Evolutionary conservation across 1,139 yeast species (phyloP), one percentile per base, ranked within the genome.

Genomic region (Eremothecium gossypii): DNA sequence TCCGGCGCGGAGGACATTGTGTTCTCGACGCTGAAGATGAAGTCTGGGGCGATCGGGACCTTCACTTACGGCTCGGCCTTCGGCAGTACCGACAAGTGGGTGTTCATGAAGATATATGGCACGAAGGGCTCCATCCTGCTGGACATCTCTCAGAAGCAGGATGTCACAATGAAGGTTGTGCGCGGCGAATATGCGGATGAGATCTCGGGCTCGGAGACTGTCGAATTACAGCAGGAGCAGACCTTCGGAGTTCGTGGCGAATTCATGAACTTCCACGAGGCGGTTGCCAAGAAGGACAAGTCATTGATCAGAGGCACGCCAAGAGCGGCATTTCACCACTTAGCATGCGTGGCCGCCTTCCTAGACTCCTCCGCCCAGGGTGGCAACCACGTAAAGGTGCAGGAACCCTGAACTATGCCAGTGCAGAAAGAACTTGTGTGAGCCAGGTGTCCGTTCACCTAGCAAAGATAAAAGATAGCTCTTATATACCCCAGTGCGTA

Each of bases 51-150:
- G 17, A 80, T 86, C 60, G 97, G 97, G 52, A 79, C 91, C 28
- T 87, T 85, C 68, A 82, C 89, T 26, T 87, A 87, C 58, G 94
- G 95, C 37, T 82, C 94, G 31, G 79, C 89, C n/a, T 83, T 86
- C 57, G 96, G 95, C 41, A 84, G 91, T 41, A 74, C 85, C 45
- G 82, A 79, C 40, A 83, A 84, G 63, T 66, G 74, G 28, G 73
- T 79, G 40, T 69, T 63, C 50, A 77, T 89, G 63, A 75, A 74
- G 49, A 79, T 89, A 41, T 77, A 75, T 55, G 97, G 96, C 51
- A 74, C 74, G 37, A 71, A 79, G 43, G 97, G 97, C 42, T 77
- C 93, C 10, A 63, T 83, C 17, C 65, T 68, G 29, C 77, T 78
- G 52, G 83, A 82, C 53, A 77, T 78, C 57, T 70, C 80, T 20